A percentile compares a stretch with the other conserved stretches of the same genome.
These are phyloP conservation scores for Vanderwaltozyma yarrowii DNA, from an alignment of 805 yeast species.

Conservation along the genomic window DNA sequence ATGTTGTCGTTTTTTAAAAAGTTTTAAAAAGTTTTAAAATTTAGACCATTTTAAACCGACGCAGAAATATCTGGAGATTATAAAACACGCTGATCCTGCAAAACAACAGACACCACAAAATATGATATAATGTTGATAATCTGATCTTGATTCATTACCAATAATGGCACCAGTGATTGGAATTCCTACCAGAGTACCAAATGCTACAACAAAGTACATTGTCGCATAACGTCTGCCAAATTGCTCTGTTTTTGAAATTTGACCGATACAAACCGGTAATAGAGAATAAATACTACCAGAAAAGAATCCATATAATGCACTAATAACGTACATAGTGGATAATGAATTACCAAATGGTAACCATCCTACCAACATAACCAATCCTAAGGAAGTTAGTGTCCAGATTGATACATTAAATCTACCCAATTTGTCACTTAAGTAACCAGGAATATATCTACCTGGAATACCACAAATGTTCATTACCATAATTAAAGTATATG, in stretches of 20 bases:
- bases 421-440: slow-evolving; percentile 34
- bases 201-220: slow-evolving; percentile 45
- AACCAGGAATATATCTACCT: slow-evolving; percentile 33
- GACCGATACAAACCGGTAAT: slow-evolving; percentile 46
- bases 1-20: too few relatives aligned
- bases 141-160: slow-evolving; percentile 24
- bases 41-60: slow-evolving; percentile 28
- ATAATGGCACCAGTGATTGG: slow-evolving; percentile 41
- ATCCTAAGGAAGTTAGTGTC: slow-evolving; percentile 20
- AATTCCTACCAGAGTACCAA: slow-evolving; percentile 36
- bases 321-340: slow-evolving; percentile 31
- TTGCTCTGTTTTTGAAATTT: slow-evolving; percentile 39
- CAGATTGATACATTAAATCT: slow-evolving; percentile 39
- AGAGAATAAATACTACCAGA: slow-evolving; percentile 43
- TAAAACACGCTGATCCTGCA: slow-evolving; percentile 31
- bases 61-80: slow-evolving; percentile 32
- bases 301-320: slow-evolving; percentile 38
- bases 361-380: slow-evolving; percentile 27
- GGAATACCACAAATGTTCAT: slow-evolving; percentile 30
- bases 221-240: slow-evolving; percentile 45
- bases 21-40: neutral
- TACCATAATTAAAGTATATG: slow-evolving; percentile 36
- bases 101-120: slow-evolving; percentile 29
- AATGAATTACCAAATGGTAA: slow-evolving; percentile 24
- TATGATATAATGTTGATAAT: slow-evolving; percentile 30